Conservation (phyloP, 2,329 filamentous ascomycete genomes). For the Triangularia setosa region DNA sequence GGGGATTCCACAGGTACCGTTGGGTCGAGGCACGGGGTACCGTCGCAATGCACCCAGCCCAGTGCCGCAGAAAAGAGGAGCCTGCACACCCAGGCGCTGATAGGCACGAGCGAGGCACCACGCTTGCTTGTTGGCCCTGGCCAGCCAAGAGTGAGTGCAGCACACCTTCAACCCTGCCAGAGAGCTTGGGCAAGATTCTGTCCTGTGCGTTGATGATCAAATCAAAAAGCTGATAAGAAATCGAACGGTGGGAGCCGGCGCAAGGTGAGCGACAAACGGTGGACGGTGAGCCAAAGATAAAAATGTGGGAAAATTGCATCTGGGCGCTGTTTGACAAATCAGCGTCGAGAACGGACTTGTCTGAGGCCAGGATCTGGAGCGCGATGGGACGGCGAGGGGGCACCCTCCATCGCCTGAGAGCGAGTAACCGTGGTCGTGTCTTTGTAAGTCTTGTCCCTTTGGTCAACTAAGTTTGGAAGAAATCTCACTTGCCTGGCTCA, state of each 20-base stretch:
- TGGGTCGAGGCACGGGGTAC: conserved; percentile 2
- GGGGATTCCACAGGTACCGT: conserved; percentile 9
- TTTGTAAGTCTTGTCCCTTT: background rate
- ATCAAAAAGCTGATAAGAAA: too few species aligned
- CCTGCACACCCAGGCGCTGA: background rate
- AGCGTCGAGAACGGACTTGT: background rate
- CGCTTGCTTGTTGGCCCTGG: background rate
- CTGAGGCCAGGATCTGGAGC: too few species aligned
- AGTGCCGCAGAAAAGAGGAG: conserved; percentile 4
- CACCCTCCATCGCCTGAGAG: background rate
- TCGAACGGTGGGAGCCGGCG: background rate
- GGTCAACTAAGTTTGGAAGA: background rate
- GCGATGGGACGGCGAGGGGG: too few species aligned
- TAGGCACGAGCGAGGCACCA: background rate
- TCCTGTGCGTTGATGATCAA: background rate
- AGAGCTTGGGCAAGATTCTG: background rate
- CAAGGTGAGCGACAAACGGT: background rate
- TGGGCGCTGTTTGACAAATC: too few species aligned
- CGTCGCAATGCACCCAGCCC: conserved; percentile 5
- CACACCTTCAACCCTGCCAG: background rate
- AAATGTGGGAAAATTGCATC: too few species aligned
- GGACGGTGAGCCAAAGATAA: background rate
- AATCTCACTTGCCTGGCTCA: background rate
- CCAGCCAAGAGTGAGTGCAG: background rate
- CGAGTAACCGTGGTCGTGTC: background rate